These are phyloP conservation scores for Aspergillus ustus DNA, from an alignment of 2,329 filamentous ascomycete genomes.

Conservation along the genomic window DNA sequence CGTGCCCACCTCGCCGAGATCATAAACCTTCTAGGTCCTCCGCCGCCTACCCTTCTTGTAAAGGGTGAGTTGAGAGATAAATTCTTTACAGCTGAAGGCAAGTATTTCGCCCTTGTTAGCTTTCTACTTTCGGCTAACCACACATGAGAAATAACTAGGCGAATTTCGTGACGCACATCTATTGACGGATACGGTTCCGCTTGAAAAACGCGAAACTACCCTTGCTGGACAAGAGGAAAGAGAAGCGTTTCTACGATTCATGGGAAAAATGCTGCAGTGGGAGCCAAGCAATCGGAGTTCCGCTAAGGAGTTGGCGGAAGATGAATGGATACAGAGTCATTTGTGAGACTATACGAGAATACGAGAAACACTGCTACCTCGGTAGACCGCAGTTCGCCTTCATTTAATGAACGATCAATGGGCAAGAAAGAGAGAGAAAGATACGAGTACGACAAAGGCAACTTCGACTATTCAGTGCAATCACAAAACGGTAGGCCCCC, in stretches of 20 bases:
- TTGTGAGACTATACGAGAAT: background rate
- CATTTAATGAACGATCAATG: background rate
- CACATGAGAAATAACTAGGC: conserved; percentile 7
- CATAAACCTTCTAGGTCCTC: conserved; percentile 51
- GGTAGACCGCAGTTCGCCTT: background rate
- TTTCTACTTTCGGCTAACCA: no score
- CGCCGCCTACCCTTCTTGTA: conserved; percentile 40
- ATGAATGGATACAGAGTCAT: conserved; percentile 33
- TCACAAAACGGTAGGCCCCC: background rate
- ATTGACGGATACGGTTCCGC: conserved; percentile 29
- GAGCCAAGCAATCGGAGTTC: conserved; percentile 36
- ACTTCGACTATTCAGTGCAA: background rate
- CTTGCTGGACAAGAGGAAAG: conserved; percentile 40
- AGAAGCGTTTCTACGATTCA: conserved; percentile 35
- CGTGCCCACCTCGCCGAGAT: conserved; percentile 57
- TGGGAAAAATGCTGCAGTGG: conserved; percentile 47
- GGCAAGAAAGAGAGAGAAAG: background rate
- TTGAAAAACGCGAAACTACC: conserved; percentile 44
- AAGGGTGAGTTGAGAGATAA: conserved; percentile 37
- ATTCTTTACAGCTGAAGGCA: conserved; percentile 48
- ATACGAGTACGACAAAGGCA: no score
- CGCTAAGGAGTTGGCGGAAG: conserved; percentile 32
- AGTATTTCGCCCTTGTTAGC: background rate
- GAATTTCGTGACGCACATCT: conserved; percentile 28
- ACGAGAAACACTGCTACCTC: background rate